Evolutionary conservation across 805 yeast species (phyloP), one percentile per base, ranked within the genome.

Genomic region (Saccharomycopsis synnaedendra): DNA sequence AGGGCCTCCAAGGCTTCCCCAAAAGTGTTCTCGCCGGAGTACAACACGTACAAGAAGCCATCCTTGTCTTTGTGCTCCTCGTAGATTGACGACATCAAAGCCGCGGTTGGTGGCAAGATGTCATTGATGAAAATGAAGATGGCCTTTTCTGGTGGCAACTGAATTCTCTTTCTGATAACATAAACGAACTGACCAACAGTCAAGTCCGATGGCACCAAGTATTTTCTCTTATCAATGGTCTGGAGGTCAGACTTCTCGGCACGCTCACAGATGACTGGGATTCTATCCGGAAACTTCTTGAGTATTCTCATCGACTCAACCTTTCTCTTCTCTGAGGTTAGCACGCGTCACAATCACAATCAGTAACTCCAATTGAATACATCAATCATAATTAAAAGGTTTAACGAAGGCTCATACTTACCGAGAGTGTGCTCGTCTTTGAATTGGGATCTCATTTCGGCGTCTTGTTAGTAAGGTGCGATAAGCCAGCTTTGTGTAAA

Each of bases 111-210:
- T 7, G 98, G 98, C 57, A 93, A 75, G 49, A 93, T 88, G 64
- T 93, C 98, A 62, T 93, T 90, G 55, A 93, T 96, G 64, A 93
- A 93, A 56, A 93, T 88, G 67, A 93, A 93, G 55, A 93, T 90
- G 41, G 98, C 98, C 80, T 90, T 89, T 66, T 93, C 98, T 32
- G 96, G 85, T 43, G 96, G 96, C 54, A 93, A 75, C 71, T 85
- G 85, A 65, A 93, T 89, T 65, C 98, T 82, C 69, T 90, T 89
- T 67, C 98, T 82, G 58, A 93, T 87, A 52, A 93, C 98, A 62
- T 93, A 93, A 41, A 93, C 98, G 69, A 93, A 90, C 67, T 93
- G 98, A 40, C 98, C 98, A 51, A 93, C 96, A 0, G 97, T 87
- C 58, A 93, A 75, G 63, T 93, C 98, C 31, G 89, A 81, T 5